A percentile compares a stretch with the other conserved stretches of the same genome.
These are phyloP conservation scores for Cystobasidium pallidum DNA, from an alignment of 1,284 basidiomycete genomes.

Conservation along the genomic window DNA sequence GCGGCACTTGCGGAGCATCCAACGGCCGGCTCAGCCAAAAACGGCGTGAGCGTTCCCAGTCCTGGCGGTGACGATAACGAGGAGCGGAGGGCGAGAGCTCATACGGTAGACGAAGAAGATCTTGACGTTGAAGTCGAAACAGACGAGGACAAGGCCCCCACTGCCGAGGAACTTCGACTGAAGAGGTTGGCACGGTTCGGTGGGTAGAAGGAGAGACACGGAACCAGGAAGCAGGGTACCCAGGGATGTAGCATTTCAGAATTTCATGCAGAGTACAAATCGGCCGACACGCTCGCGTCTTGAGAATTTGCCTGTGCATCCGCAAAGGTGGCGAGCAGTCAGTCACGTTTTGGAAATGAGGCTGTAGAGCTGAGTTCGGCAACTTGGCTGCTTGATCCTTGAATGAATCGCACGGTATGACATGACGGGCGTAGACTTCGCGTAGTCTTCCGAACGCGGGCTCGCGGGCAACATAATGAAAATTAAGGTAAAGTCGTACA, in stretches of 20 bases:
- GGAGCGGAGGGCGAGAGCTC: background rate
- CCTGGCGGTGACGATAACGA: background rate
- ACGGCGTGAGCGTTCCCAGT: background rate
- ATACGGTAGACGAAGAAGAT: slow-evolving; percentile 8
- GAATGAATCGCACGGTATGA: no score
- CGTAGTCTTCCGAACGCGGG: background rate
- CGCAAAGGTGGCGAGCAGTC: no score
- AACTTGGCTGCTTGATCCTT: no score
- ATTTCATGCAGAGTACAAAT: no score
- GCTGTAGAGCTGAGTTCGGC: no score
- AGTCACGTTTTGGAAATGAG: no score
- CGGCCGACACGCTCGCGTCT: no score
- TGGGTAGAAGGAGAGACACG: background rate
- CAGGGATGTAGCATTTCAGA: no score
- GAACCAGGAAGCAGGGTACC: no score
- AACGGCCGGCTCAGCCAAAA: background rate
- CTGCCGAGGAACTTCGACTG: slow-evolving; percentile 37
- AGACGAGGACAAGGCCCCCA: slow-evolving; percentile 34
- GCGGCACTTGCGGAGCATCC: slow-evolving; percentile 5
- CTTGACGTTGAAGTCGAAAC: slow-evolving; percentile 19
- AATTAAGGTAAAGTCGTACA: slow-evolving; percentile 76
- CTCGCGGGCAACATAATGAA: slow-evolving; percentile 65
- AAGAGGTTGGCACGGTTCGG: slow-evolving; percentile 37
- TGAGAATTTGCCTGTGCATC: no score
- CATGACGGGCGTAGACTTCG: background rate